Evolutionary conservation across 306 rosid genomes (phyloP), one percentile per base, ranked within the genome.

Genomic region (Dryas drummondii): DNA sequence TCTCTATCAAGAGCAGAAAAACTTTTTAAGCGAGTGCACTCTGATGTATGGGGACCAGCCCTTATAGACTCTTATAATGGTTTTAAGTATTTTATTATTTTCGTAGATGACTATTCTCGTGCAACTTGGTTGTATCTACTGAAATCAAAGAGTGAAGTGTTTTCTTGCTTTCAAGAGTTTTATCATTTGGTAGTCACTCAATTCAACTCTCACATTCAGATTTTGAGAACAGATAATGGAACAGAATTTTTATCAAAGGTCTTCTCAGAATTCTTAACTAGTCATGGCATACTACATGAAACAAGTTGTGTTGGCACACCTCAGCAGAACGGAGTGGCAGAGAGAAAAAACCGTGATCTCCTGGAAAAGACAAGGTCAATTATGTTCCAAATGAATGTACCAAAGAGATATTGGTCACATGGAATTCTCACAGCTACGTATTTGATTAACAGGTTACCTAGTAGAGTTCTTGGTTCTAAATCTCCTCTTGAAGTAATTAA

Each of bases 21-120:
- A 55, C 44, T 53, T 1, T 76, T 66, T 66, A 67, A 76, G 14
- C 63, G 66, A 13, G 67, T 76, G 44, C 73, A 66, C 50, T 75
- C 17, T 5, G 49, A 76, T 76, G 50, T 66, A 19, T 76, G 50
- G 73, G 79, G 42, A n/a, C 65, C 50, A 22, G 49, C 79, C 9
- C 7, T 32, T 8, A 9, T 12, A 41, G 68, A 66, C 9, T 68
- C 47, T 2, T 48, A 15, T 51, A 47, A 68, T 68, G 32, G 73
- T 49, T 68, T 48, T 48, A 50, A 26, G 27, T 50, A 50, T 51
- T 68, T 68, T 68, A 1, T 68, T 2, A 68, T 11, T 9, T 68
- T 66, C 17, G 50, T 54, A 66, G 67, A 66, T 26, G 58, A 61
- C 12, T 8, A 26, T 12, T 32, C 46, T 61, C 46, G 46, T 7